phyloP scores from a whole-genome alignment of 805 yeast species.

The Hanseniaspora pseudoguilliermondii region DNA sequence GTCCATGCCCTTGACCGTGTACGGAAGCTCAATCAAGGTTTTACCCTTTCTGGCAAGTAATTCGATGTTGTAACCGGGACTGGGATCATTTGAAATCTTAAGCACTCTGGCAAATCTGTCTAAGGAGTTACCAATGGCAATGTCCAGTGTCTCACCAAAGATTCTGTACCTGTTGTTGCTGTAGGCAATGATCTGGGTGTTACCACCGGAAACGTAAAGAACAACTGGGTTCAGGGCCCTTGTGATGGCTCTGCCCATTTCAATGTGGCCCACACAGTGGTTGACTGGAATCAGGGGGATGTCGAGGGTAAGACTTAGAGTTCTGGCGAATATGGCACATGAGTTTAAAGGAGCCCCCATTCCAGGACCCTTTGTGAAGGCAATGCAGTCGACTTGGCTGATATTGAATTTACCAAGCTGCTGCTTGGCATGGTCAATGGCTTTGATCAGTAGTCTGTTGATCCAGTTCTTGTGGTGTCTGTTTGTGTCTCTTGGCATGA shows the following conservation, averaged over 20 bases:
- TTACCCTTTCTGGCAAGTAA: slow-evolving; percentile 67
- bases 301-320: slow-evolving; percentile 65
- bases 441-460: slow-evolving; percentile 54
- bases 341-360: slow-evolving; percentile 98
- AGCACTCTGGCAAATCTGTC: slow-evolving; percentile 91
- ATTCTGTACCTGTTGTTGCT: slow-evolving; percentile 86
- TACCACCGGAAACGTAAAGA: slow-evolving; percentile 93
- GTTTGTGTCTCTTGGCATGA: slow-evolving; percentile 91
- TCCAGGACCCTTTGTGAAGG: slow-evolving; percentile 97
- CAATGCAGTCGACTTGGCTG: slow-evolving; percentile 57
- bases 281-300: slow-evolving; percentile 88
- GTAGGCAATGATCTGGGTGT: slow-evolving; percentile 95
- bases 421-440: slow-evolving; percentile 51
- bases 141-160: slow-evolving; percentile 98
- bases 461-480: slow-evolving; percentile 94
- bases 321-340: slow-evolving; percentile 84
- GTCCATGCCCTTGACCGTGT: slow-evolving; percentile 98
- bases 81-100: slow-evolving; percentile 80
- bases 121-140: slow-evolving; percentile 93
- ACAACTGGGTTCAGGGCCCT: slow-evolving; percentile 98
- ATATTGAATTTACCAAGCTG: slow-evolving; percentile 24
- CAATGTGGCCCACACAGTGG: slow-evolving; percentile 96
- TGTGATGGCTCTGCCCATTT: slow-evolving; percentile 97
- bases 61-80: slow-evolving; percentile 96
- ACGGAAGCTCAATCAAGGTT: slow-evolving; percentile 63